Percentiles rank a stretch among this genome's conserved stretches.
phyloP scores from a whole-genome alignment of 192 early-diverging fungal species.

The Linnemannia elongata region DNA sequence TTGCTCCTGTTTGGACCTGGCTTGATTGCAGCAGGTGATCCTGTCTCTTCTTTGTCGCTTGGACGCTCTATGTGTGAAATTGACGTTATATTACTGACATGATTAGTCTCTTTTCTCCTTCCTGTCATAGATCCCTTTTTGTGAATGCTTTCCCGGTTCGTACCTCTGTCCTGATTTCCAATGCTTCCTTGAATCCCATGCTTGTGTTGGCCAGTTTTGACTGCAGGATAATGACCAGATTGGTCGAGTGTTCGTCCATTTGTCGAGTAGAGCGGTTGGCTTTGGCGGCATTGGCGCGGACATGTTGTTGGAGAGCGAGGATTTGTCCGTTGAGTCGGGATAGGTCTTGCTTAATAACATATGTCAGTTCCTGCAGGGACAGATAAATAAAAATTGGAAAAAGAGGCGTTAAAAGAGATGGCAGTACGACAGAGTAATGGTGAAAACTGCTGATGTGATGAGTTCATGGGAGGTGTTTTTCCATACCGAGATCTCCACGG shows the following conservation, averaged over 20 bases:
- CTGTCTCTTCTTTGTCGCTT: slow-evolving; percentile 48
- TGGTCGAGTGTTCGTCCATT: slow-evolving; percentile 91
- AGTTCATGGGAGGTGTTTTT: not conserved
- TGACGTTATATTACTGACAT: too few relatives aligned
- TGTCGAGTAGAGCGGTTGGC: slow-evolving; percentile 79
- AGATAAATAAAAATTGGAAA: slow-evolving; percentile 14
- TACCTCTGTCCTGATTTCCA: slow-evolving; percentile 88
- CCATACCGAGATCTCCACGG: slow-evolving; percentile 91
- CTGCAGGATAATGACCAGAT: slow-evolving; percentile 93
- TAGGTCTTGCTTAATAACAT: slow-evolving; percentile 96
- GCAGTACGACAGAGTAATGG: not conserved
- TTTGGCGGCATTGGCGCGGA: slow-evolving; percentile 70
- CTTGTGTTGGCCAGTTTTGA: slow-evolving; percentile 92
- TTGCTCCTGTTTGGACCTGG: not conserved
- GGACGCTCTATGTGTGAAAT: slow-evolving; percentile 26
- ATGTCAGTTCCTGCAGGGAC: slow-evolving; percentile 81
- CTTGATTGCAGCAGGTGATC: slow-evolving; percentile 39
- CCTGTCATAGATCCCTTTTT: not conserved
- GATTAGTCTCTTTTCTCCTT: not conserved
- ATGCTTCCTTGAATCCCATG: slow-evolving; percentile 93
- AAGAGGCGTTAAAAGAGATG: not conserved
- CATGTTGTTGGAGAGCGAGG: slow-evolving; percentile 82
- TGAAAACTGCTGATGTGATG: not conserved
- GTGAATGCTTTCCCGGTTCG: too few relatives aligned
- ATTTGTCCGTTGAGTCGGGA: slow-evolving; percentile 94